A percentile compares a stretch with the other conserved stretches of the same genome.
These are phyloP conservation scores for Thamnidium elegans DNA, from an alignment of 192 early-diverging fungal genomes.

Conservation along the genomic window DNA sequence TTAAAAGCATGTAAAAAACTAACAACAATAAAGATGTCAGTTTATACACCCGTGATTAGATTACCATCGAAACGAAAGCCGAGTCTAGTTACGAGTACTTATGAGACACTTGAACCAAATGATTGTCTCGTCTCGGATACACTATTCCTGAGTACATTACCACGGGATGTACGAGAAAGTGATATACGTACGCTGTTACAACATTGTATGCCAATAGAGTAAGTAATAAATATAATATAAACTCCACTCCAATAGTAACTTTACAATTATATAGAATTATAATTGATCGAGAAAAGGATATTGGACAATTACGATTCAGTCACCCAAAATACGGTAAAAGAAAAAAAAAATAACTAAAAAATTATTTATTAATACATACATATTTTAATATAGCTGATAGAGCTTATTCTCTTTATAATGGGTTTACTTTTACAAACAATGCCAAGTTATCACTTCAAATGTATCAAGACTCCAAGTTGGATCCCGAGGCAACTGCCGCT, in stretches of 20 bases:
- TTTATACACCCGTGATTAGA: slow-evolving; percentile 9
- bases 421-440: slow-evolving; percentile 22
- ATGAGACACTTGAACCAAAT: slow-evolving; percentile 6
- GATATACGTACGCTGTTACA: slow-evolving; percentile 23
- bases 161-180: slow-evolving; percentile 16
- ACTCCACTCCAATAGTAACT: not conserved
- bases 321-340: slow-evolving; percentile 17
- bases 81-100: not conserved
- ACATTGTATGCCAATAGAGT: slow-evolving; percentile 27
- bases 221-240: not conserved
- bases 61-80: slow-evolving; percentile 10
- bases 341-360: slow-evolving; percentile 3
- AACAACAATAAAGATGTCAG: slow-evolving; percentile 2
- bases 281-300: slow-evolving; percentile 11
- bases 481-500: slow-evolving; percentile 21
- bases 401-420: slow-evolving; percentile 42
- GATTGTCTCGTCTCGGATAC: slow-evolving; percentile 21
- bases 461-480: slow-evolving; percentile 18
- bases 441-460: slow-evolving; percentile 26
- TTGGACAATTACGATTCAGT: slow-evolving; percentile 21
- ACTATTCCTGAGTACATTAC: slow-evolving; percentile 21
- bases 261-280: slow-evolving; percentile 9
- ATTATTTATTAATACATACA: too few species aligned
- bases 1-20: not conserved
- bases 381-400: slow-evolving; percentile 27